phyloP scores from a whole-genome alignment of 2,329 filamentous ascomycete species.

The Cladophialophora carrionii region DNA sequence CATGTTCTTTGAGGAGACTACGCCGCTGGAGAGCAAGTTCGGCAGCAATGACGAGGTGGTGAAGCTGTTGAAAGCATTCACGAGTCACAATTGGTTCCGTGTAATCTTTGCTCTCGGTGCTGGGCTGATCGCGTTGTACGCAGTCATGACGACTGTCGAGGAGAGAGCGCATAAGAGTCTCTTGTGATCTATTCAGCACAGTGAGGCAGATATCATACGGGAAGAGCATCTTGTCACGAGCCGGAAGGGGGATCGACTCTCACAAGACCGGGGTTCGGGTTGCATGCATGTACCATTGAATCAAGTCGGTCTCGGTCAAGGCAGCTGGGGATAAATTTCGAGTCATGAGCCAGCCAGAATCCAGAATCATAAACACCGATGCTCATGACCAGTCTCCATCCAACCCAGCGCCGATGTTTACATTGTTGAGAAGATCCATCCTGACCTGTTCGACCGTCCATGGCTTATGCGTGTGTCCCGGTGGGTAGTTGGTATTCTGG shows the following conservation, averaged over 20 bases:
- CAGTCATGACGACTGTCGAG: not conserved
- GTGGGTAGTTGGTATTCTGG: conserved; percentile 7
- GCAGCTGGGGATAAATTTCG: too few species aligned
- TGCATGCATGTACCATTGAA: not conserved
- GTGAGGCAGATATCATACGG: not conserved
- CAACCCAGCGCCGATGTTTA: not conserved
- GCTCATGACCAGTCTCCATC: not conserved
- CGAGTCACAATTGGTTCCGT: not conserved
- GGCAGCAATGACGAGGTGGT: not conserved
- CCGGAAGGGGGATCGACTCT: not conserved
- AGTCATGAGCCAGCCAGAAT: too few species aligned
- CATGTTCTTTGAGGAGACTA: not conserved
- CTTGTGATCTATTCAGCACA: not conserved
- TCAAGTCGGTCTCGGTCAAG: not conserved
- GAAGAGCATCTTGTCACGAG: too few species aligned
- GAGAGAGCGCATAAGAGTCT: not conserved
- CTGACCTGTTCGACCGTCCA: conserved; percentile 20
- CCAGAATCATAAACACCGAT: too few species aligned
- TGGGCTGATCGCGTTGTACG: not conserved
- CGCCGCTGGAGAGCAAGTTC: not conserved
- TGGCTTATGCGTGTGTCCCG: conserved; percentile 18
- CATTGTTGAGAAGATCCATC: not conserved
- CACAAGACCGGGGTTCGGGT: not conserved
- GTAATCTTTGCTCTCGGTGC: not conserved
- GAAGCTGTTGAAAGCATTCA: not conserved